Conservation (phyloP, 805 yeast species). For the Pichia sporocuriosa region DNA sequence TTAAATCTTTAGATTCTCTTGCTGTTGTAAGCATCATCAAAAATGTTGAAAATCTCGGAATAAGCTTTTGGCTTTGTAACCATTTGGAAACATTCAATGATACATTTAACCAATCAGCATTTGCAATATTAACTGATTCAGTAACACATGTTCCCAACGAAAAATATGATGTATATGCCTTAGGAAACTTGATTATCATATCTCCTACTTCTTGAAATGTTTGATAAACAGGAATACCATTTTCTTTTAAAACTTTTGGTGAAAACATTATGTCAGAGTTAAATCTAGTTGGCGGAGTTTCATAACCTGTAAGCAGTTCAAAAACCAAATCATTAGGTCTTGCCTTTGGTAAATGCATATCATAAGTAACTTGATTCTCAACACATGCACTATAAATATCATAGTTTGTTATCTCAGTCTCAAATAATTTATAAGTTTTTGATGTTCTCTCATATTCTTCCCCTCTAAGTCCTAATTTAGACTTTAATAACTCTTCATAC, state of each 20-base stretch:
- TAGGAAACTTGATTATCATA: constrained; percentile 50
- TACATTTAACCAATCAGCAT: constrained; percentile 46
- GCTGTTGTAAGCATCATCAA: constrained; percentile 43
- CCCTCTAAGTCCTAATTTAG: constrained; percentile 4
- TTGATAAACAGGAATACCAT: constrained; percentile 43
- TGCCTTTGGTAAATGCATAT: constrained; percentile 20
- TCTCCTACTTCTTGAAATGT: constrained; percentile 59
- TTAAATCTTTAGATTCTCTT: constrained; percentile 35
- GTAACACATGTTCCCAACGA: constrained; percentile 51
- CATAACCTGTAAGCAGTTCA: constrained; percentile 22
- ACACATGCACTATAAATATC: constrained; percentile 18
- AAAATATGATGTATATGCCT: constrained; percentile 42
- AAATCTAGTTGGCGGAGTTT: constrained; percentile 13
- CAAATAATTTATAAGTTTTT: constrained; percentile 7
- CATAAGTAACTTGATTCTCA: constrained; percentile 20
- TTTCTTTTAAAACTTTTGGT: constrained; percentile 39
- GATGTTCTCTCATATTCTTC: constrained; percentile 8
- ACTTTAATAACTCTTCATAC: constrained; percentile 39
- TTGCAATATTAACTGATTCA: constrained; percentile 53
- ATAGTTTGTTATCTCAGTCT: constrained; percentile 9
- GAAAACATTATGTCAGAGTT: constrained; percentile 44
- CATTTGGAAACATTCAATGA: constrained; percentile 45
- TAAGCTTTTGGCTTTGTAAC: constrained; percentile 39
- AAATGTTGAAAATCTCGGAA: constrained; percentile 49
- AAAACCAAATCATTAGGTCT: constrained; percentile 26